These are phyloP conservation scores for Hsuehochloa calcarea DNA, from an alignment of 176 grass and related monocot genomes.

Conservation along the genomic window DNA sequence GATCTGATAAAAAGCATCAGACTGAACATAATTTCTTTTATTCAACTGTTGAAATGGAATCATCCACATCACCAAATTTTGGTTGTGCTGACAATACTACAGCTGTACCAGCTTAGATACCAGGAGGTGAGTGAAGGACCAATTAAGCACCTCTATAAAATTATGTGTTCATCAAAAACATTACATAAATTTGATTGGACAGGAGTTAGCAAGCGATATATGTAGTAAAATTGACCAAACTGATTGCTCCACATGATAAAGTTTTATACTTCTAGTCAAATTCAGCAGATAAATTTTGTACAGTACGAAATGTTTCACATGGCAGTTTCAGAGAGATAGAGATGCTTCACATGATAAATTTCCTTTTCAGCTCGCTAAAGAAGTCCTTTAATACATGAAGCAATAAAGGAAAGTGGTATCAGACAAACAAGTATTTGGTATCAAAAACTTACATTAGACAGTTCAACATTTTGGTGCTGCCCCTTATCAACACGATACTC, in stretches of 20 bases:
- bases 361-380: neutral
- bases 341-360: neutral
- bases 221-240: neutral
- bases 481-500: slow-evolving; percentile 98
- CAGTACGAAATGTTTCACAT: neutral
- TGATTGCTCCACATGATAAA: neutral
- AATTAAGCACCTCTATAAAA: neutral
- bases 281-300: neutral
- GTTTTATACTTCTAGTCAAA: neutral
- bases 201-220: neutral
- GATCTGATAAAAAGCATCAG: neutral
- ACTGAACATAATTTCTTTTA: neutral
- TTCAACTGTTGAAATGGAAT: neutral
- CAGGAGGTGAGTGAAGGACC: neutral
- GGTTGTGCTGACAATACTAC: neutral
- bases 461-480: slow-evolving; percentile 98
- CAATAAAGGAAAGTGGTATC: neutral
- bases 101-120: neutral
- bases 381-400: neutral
- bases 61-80: neutral
- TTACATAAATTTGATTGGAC: neutral
- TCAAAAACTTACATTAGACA: slow-evolving; percentile 86
- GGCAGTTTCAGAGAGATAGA: neutral
- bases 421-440: neutral
- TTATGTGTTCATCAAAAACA: neutral